Evolutionary conservation across 805 yeast genomes (phyloP).

Genomic region (Wickerhamiella azyma): DNA sequence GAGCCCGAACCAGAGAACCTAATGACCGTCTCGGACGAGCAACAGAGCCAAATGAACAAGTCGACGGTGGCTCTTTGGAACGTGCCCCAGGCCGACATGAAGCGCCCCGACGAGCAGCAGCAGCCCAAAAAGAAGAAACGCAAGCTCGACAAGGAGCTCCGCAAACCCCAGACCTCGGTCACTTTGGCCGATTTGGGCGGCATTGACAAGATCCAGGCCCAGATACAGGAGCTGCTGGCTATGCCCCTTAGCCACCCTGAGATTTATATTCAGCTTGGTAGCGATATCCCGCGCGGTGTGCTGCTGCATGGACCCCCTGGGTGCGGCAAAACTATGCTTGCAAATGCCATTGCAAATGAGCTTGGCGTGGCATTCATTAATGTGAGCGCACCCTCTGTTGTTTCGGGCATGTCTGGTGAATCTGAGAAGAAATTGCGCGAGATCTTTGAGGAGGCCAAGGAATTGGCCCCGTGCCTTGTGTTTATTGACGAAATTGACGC

Average conservation of each 20-base stretch:
- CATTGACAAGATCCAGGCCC: constrained; percentile 68
- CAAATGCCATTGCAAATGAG: constrained; percentile 92
- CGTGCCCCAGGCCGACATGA: constrained; percentile 16
- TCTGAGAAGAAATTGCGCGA: constrained; percentile 89
- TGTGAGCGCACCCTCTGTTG: constrained; percentile 89
- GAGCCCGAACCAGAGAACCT: constrained; percentile 28
- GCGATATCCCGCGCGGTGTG: constrained; percentile 90
- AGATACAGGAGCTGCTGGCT: constrained; percentile 79
- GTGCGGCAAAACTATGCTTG: constrained; percentile 94
- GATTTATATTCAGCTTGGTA: constrained; percentile 73
- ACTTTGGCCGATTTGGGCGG: constrained; percentile 77
- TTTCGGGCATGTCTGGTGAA: constrained; percentile 99
- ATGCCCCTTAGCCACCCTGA: constrained; percentile 91
- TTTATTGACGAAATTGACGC: constrained; percentile 97
- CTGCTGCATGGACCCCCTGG: constrained; percentile 97
- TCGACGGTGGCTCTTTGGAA: constrained; percentile 63
- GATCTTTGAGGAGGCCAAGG: constrained; percentile 81
- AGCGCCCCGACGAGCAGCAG: constrained; percentile 4
- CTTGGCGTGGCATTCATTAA: constrained; percentile 84
- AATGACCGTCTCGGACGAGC: constrained; percentile 43
- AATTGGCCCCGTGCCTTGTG: constrained; percentile 79
- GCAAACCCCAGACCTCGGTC: constrained; percentile 41
- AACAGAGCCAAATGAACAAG: constrained; percentile 59
- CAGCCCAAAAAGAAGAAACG: constrained; percentile 11
- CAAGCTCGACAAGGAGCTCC: constrained; percentile 31